These are phyloP conservation scores for Anastatica hierochuntica DNA, from an alignment of 345 rosid species.

Conservation along the genomic window DNA sequence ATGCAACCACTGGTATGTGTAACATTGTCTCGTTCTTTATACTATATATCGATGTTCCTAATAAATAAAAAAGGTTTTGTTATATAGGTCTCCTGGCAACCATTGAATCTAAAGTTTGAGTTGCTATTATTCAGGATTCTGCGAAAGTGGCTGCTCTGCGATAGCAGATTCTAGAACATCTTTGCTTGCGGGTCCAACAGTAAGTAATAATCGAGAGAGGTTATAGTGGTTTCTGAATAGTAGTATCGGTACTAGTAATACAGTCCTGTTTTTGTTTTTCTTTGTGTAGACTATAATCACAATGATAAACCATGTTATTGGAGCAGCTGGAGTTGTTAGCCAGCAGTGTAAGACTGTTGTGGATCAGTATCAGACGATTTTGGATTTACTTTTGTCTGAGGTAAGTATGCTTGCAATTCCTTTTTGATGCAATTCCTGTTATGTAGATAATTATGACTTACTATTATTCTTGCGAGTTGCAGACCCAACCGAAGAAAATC, in stretches of 20 bases:
- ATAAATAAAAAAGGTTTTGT: neutral
- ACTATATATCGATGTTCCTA: neutral
- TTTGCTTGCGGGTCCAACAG: slow-evolving; percentile 85
- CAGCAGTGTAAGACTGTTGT: slow-evolving; percentile 81
- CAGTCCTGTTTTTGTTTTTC: slow-evolving; percentile 1
- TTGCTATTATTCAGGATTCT: slow-evolving; percentile 46
- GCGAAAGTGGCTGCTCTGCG: slow-evolving; percentile 68
- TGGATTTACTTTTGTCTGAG: slow-evolving; percentile 54
- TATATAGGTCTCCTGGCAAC: neutral
- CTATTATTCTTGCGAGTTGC: neutral
- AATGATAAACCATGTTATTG: slow-evolving; percentile 83
- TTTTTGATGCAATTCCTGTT: neutral
- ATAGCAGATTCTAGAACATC: slow-evolving; percentile 99
- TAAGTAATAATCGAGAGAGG: slow-evolving; percentile 23
- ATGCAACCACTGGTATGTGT: slow-evolving; percentile 61
- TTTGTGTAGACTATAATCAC: slow-evolving; percentile 50
- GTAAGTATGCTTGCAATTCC: slow-evolving; percentile 23
- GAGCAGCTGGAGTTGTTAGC: slow-evolving; percentile 76
- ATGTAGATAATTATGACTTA: neutral
- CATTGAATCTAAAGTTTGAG: slow-evolving; percentile 9
- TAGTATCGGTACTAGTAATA: slow-evolving; percentile 1
- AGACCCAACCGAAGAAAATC: slow-evolving; percentile 63
- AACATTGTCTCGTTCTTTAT: neutral
- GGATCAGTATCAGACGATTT: slow-evolving; percentile 58
- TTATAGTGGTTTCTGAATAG: neutral